Conservation (phyloP, 768 basidiomycete species). For the Hortiboletus campestris region DNA sequence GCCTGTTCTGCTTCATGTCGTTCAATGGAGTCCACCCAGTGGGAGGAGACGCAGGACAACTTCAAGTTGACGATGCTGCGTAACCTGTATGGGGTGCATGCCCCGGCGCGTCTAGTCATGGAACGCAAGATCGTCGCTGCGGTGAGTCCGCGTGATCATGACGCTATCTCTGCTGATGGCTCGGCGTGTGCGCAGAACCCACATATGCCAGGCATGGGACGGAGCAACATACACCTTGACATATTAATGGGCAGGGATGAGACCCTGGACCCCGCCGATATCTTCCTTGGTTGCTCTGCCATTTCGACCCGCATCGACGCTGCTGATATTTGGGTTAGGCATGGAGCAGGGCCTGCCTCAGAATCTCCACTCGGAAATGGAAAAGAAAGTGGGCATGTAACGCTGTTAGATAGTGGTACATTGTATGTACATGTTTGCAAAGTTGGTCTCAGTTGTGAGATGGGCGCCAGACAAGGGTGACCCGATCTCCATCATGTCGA, state of each 20-base stretch:
- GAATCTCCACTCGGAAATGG: conserved; percentile 67
- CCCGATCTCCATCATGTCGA: conserved; percentile 19
- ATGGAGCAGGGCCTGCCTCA: conserved; percentile 48
- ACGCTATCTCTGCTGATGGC: background rate
- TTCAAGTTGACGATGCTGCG: conserved; percentile 82
- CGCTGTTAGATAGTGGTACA: conserved; percentile 2
- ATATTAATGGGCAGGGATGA: conserved; percentile 94
- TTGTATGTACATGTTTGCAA: conserved; percentile 28
- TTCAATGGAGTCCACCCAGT: conserved; percentile 46
- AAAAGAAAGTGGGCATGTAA: conserved; percentile 54
- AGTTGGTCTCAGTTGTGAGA: background rate
- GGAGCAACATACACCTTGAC: conserved; percentile 84
- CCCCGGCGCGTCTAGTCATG: conserved; percentile 89
- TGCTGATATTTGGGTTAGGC: conserved; percentile 37
- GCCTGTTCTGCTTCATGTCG: background rate
- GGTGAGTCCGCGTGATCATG: conserved; percentile 38
- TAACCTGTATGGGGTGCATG: conserved; percentile 81
- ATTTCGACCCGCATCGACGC: background rate
- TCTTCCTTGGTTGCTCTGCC: conserved; percentile 65
- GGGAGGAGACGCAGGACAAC: conserved; percentile 92
- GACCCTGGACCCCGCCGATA: conserved; percentile 69
- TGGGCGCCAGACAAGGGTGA: too few species aligned
- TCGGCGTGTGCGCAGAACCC: conserved; percentile 46
- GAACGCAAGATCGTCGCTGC: conserved; percentile 82
- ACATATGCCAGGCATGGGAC: conserved; percentile 61